Percentiles rank a stretch among this genome's conserved stretches.
These are phyloP conservation scores for Pholiota molesta DNA, from an alignment of 768 basidiomycete genomes.

Conservation along the genomic window DNA sequence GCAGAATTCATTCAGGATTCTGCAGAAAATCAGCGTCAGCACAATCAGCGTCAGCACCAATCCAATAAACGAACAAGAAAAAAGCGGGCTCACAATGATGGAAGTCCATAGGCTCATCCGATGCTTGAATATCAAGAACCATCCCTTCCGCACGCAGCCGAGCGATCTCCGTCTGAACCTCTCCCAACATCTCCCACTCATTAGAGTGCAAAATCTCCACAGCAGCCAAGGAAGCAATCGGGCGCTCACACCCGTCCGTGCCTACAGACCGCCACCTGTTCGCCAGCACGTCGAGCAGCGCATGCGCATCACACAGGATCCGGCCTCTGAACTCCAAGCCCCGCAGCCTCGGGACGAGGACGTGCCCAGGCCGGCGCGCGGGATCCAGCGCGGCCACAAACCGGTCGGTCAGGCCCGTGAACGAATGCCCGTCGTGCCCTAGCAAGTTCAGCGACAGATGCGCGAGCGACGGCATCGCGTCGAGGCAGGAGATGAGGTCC, in stretches of 20 bases:
- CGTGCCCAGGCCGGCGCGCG: conserved; percentile 3
- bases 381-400: conserved; percentile 14
- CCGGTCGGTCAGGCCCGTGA: conserved; percentile 15
- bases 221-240: background rate
- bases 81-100: background rate
- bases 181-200: background rate
- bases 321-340: conserved; percentile 17
- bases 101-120: background rate
- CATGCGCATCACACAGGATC: conserved; percentile 7
- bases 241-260: no score
- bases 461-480: conserved; percentile 16
- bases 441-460: conserved; percentile 13
- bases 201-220: background rate
- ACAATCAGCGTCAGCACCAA: no score
- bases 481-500: conserved; percentile 20
- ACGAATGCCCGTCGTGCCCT: conserved; percentile 2
- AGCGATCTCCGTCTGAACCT: background rate
- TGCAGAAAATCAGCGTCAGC: no score
- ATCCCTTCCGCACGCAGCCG: conserved; percentile 2
- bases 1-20: no score
- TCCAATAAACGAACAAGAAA: no score
- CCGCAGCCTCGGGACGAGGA: conserved; percentile 17
- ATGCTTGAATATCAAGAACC: background rate
- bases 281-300: conserved; percentile 9
- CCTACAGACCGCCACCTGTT: conserved; percentile 1